Conservation (phyloP, 2,329 filamentous ascomycete species). For the Colletotrichum simmondsii region DNA sequence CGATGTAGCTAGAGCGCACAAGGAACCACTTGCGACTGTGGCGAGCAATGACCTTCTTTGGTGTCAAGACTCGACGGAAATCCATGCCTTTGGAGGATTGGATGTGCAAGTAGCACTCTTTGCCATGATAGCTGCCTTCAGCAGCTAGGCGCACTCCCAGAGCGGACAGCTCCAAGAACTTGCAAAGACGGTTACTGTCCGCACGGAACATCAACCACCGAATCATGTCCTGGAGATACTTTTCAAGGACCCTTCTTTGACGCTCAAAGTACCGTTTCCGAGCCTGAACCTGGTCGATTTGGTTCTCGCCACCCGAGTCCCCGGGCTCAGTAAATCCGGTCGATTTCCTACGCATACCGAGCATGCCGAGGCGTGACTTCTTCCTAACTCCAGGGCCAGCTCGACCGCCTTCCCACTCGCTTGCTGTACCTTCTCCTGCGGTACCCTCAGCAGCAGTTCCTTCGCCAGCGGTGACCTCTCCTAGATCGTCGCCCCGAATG, state of each 20-base stretch:
- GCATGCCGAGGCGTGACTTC: constrained; percentile 64
- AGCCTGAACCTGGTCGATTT: constrained; percentile 53
- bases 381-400: constrained; percentile 45
- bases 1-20: constrained; percentile 96
- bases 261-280: constrained; percentile 77
- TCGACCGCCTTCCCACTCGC: constrained; percentile 44
- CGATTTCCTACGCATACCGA: constrained; percentile 64
- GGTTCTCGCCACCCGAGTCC: constrained; percentile 52
- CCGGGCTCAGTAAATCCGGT: constrained; percentile 60
- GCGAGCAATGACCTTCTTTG: constrained; percentile 80
- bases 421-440: constrained; percentile 61
- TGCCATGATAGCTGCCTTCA: constrained; percentile 96
- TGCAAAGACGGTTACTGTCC: constrained; percentile 94
- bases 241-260: constrained; percentile 87
- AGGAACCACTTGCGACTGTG: constrained; percentile 97
- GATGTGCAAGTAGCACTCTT: constrained; percentile 94
- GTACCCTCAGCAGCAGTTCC: constrained; percentile 56
- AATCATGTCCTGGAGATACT: constrained; percentile 93
- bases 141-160: constrained; percentile 92
- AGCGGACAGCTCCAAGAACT: constrained; percentile 94
- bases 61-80: constrained; percentile 83
- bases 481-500: constrained; percentile 50
- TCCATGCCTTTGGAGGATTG: constrained; percentile 91
- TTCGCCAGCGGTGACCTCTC: constrained; percentile 55
- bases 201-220: constrained; percentile 96